Base-by-base conservation (phyloP, 108 stramenopile species). In the Hondaea fermentalgiana region DNA sequence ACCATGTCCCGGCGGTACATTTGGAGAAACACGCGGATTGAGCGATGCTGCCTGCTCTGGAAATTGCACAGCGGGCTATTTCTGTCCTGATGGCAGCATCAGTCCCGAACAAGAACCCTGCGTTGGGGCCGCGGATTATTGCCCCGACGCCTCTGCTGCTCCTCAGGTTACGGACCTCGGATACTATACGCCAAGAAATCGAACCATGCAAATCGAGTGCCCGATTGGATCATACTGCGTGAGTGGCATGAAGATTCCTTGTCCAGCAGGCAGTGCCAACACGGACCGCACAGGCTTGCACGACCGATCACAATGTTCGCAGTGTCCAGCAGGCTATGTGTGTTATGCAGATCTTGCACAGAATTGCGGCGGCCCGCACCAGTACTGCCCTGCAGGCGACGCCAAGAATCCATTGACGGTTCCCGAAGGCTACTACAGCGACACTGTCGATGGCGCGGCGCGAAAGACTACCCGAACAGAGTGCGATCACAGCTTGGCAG, bases 321-420 rank as follows among this genome's bases (percentile, higher is more conserved):
- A 29, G 4, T 91, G 90, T 44, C 90, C 90, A 5, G 89, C 89
- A n/a, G 90, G 90, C 0, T 88, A 90, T n/a, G 88, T 90, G 29
- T 47, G 90, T 88, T 88, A 91, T 49, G 44, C 44, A 4, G 49
- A 71, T 4, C n/a, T 23, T 60, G 25, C 12, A 14, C n/a, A 12
- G 49, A 17, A 47, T 6, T 83, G 76, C 23, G 76, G 76, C 25
- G 51, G 51, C 6, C 49, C 45, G 6, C 25, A 47, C 16, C 23
- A 0, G n/a, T 83, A 83, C 76, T 83, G 76, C 76, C 76, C 76
- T 83, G 76, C 45, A 83, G 76, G 23, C 3, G 76, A 83, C 16
- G 76, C 76, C 51, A 21, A 14, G n/a, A 72, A 21, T 19, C 69
- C 88, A 17, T 16, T 90, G 21, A 29, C 89, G 43, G 44, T 87